phyloP scores from a whole-genome alignment of 2,329 filamentous ascomycete genomes.

The Dichotomopilus funicola region DNA sequence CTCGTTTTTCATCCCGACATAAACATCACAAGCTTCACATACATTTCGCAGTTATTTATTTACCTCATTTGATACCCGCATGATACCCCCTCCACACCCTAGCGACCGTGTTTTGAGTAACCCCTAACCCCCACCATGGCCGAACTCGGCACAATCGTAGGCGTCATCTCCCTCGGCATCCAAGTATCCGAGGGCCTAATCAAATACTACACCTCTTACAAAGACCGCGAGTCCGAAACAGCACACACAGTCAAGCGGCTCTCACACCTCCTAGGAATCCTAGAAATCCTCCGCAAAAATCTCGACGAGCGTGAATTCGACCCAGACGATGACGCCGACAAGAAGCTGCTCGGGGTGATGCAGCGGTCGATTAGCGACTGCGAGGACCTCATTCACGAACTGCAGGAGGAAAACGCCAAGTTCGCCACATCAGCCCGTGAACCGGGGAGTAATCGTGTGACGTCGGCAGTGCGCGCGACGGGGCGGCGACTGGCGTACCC shows the following conservation, averaged over 20 bases:
- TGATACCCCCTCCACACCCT: no score
- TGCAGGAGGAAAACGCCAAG: neutral
- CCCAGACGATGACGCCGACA: slow-evolving; percentile 16
- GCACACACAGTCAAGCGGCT: slow-evolving; percentile 25
- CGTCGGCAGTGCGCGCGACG: neutral
- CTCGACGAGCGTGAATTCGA: slow-evolving; percentile 21
- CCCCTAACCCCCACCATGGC: slow-evolving; percentile 1
- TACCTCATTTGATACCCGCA: no score
- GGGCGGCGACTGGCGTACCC: neutral
- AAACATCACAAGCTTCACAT: no score
- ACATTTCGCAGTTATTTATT: no score
- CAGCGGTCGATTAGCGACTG: slow-evolving; percentile 21
- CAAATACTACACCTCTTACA: slow-evolving; percentile 30
- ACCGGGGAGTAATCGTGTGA: neutral
- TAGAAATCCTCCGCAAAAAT: slow-evolving; percentile 21
- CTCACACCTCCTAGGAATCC: slow-evolving; percentile 20
- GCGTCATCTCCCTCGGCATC: slow-evolving; percentile 33
- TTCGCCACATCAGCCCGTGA: neutral
- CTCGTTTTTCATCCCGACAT: no score
- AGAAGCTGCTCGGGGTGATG: slow-evolving; percentile 21
- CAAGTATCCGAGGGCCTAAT: slow-evolving; percentile 29
- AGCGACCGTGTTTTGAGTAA: no score
- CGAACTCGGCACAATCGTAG: slow-evolving; percentile 2
- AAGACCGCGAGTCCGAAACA: slow-evolving; percentile 25
- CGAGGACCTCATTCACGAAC: neutral